phyloP scores from a whole-genome alignment of 1,284 basidiomycete species.

The Sporisorium iseilematis-ciliati region DNA sequence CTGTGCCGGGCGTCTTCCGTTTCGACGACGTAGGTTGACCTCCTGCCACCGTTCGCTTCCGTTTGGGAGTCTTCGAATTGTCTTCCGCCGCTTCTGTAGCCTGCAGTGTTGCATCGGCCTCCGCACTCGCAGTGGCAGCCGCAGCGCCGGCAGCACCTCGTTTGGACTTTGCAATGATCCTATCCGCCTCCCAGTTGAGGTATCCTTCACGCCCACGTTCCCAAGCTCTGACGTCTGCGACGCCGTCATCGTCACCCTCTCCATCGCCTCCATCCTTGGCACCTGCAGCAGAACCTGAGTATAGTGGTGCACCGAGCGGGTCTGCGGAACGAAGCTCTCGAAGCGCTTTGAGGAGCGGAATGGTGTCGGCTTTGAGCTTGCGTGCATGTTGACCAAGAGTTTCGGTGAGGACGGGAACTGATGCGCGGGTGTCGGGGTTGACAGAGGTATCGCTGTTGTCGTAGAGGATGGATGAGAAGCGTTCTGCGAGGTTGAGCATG shows the following conservation, averaged over 20 bases:
- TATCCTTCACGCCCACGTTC: slow-evolving; percentile 59
- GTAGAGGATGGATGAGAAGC: slow-evolving; percentile 38
- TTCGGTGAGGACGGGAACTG: slow-evolving; percentile 22
- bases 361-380: slow-evolving; percentile 50
- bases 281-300: slow-evolving; percentile 10
- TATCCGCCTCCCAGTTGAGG: slow-evolving; percentile 62
- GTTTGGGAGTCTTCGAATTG: slow-evolving; percentile 41
- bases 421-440: neutral
- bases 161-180: slow-evolving; percentile 56
- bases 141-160: slow-evolving; percentile 4
- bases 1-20: slow-evolving; percentile 32
- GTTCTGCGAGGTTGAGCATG: slow-evolving; percentile 27
- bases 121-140: neutral
- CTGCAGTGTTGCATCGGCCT: neutral
- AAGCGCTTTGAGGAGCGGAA: slow-evolving; percentile 46
- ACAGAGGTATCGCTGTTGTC: neutral
- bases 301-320: slow-evolving; percentile 54
- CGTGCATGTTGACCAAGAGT: slow-evolving; percentile 42
- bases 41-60: slow-evolving; percentile 16
- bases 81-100: slow-evolving; percentile 13
- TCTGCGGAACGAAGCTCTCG: slow-evolving; percentile 41
- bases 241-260: slow-evolving; percentile 23
- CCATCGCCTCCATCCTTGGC: slow-evolving; percentile 5
- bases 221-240: slow-evolving; percentile 46
- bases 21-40: slow-evolving; percentile 35